phyloP scores from a whole-genome alignment of 2,329 filamentous ascomycete genomes.

The Xylariaceae sp. region DNA sequence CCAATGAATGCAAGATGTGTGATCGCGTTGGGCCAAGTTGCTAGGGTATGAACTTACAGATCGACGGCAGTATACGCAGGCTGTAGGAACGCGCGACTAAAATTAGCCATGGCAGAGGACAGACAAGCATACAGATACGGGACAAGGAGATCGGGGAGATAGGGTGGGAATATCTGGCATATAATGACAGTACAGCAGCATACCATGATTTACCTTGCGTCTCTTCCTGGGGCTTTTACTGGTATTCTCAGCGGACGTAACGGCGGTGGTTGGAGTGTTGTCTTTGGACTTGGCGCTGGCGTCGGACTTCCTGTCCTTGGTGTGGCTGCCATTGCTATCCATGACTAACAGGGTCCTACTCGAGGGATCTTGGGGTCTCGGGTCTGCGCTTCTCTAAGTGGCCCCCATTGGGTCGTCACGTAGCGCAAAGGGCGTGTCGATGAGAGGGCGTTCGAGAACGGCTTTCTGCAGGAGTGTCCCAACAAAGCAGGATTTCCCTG shows the following conservation, averaged over 20 bases:
- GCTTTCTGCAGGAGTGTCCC: no score
- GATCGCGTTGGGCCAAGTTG: constrained; percentile 27
- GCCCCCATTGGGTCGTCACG: constrained; percentile 42
- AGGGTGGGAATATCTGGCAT: constrained; percentile 22
- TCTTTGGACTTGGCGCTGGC: constrained; percentile 36
- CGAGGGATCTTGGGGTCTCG: constrained; percentile 23
- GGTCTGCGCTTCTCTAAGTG: constrained; percentile 34
- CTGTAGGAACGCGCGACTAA: constrained; percentile 51
- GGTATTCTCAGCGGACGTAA: constrained; percentile 30
- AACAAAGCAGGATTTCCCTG: constrained; percentile 28
- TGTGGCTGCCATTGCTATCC: constrained; percentile 34
- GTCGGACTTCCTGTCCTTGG: constrained; percentile 38
- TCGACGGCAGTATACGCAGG: constrained; percentile 84
- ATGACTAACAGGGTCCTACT: constrained; percentile 28
- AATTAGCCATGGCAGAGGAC: constrained; percentile 33
- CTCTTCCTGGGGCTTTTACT: constrained; percentile 70
- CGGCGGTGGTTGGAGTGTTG: constrained; percentile 28
- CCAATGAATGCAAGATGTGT: constrained; percentile 27
- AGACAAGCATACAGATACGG: constrained; percentile 20
- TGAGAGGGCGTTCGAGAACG: constrained; percentile 39
- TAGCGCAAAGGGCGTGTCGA: constrained; percentile 43
- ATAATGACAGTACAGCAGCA: constrained; percentile 46
- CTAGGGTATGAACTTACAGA: constrained; percentile 63
- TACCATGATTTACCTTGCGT: constrained; percentile 87
- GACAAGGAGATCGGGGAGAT: constrained; percentile 12